phyloP scores from a whole-genome alignment of 331 rosid genomes.

The Stylosanthes scabra region DNA sequence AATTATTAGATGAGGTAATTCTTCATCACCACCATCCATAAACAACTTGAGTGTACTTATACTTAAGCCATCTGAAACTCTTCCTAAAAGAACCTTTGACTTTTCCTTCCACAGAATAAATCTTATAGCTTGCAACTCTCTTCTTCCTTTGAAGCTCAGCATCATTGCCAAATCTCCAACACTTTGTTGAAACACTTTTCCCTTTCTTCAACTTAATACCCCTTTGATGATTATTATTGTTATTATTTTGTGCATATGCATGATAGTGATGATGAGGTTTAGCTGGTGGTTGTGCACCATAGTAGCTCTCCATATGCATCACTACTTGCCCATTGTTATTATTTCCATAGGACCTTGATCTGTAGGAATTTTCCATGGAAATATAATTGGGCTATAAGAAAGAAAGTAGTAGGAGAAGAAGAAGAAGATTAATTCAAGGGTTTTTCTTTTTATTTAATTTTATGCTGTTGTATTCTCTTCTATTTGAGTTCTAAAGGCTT shows the following conservation, averaged over 20 bases:
- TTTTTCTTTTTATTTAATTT: not conserved
- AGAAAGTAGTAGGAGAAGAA: not conserved
- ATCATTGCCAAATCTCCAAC: constrained; percentile 53
- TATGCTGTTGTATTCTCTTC: not conserved
- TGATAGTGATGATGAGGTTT: constrained; percentile 50
- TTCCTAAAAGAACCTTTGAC: constrained; percentile 77
- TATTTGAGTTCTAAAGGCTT: constrained; percentile 9
- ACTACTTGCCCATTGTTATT: constrained; percentile 9
- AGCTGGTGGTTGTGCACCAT: constrained; percentile 41
- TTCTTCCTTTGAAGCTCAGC: constrained; percentile 87
- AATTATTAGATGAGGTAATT: too few relatives aligned
- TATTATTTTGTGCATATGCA: constrained; percentile 51
- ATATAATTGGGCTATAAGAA: not conserved
- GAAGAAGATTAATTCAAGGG: not conserved
- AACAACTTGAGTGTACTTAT: constrained; percentile 63
- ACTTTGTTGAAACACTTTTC: constrained; percentile 54
- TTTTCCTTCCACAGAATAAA: constrained; percentile 80
- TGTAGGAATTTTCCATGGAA: constrained; percentile 62
- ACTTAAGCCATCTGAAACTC: constrained; percentile 83
- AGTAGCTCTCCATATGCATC: constrained; percentile 61
- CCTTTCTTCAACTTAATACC: constrained; percentile 61
- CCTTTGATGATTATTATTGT: constrained; percentile 38
- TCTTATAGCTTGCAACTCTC: constrained; percentile 79
- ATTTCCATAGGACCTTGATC: constrained; percentile 52
- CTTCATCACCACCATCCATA: constrained; percentile 61